Evolutionary conservation across 805 yeast species (phyloP).

Genomic region (Candida ficus): DNA sequence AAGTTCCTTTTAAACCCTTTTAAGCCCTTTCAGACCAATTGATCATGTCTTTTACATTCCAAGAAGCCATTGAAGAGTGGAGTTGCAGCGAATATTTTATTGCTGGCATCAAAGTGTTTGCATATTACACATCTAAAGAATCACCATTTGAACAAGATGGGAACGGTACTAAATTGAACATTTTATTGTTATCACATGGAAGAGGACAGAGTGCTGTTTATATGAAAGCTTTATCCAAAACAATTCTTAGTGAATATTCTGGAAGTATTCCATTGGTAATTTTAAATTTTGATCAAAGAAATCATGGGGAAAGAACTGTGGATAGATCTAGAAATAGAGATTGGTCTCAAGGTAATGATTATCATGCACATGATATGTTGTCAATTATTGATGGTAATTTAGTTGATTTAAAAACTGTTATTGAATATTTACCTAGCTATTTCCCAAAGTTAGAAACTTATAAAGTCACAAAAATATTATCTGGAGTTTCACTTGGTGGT

Average conservation of each 20-base stretch:
- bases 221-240: not conserved
- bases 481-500: conserved; percentile 25
- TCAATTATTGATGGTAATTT: conserved; percentile 18
- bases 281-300: conserved; percentile 19
- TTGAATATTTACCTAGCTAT: conserved; percentile 14
- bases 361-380: conserved; percentile 19
- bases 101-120: not conserved
- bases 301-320: conserved; percentile 17
- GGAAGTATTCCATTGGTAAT: conserved; percentile 8
- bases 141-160: not conserved
- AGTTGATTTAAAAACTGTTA: conserved; percentile 14
- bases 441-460: conserved; percentile 8
- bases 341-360: conserved; percentile 15
- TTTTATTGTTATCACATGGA: conserved; percentile 6
- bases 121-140: not conserved
- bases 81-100: not conserved
- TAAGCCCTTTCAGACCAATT: too few species aligned
- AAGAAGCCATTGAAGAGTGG: not conserved
- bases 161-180: not conserved
- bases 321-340: conserved; percentile 7
- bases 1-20: too few species aligned
- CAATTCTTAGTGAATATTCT: not conserved
- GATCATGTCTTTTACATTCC: not conserved
- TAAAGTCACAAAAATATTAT: conserved; percentile 4
- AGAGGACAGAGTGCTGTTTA: conserved; percentile 1